phyloP scores from a whole-genome alignment of 2,329 filamentous ascomycete genomes.

The Didymella sp. region DNA sequence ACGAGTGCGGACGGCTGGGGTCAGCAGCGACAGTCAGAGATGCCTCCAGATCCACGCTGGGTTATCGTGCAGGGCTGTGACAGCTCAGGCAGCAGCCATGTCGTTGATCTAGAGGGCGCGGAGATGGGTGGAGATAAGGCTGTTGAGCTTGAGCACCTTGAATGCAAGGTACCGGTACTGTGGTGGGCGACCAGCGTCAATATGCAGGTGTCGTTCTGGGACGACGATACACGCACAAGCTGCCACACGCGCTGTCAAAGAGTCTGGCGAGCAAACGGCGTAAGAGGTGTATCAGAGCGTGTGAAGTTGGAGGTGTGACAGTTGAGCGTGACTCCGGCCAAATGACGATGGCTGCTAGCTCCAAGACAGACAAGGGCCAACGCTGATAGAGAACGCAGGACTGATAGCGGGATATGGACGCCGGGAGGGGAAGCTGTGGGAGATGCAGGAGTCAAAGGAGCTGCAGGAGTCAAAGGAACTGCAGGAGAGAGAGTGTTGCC shows the following conservation, averaged over 20 bases:
- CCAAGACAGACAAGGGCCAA: constrained; percentile 24
- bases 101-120: constrained; percentile 31
- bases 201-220: constrained; percentile 15
- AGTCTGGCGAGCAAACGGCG: constrained; percentile 5
- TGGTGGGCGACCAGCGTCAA: constrained; percentile 18
- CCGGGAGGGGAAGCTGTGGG: constrained; percentile 9
- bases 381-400: constrained; percentile 17
- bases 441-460: constrained; percentile 22
- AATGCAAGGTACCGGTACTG: constrained; percentile 16
- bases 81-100: constrained; percentile 50
- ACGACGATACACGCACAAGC: neutral
- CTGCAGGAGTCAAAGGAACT: constrained; percentile 28
- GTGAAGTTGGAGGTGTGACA: constrained; percentile 19
- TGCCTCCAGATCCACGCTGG: constrained; percentile 34
- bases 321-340: constrained; percentile 44
- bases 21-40: constrained; percentile 32
- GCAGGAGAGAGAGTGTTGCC: constrained; percentile 17
- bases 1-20: constrained; percentile 42
- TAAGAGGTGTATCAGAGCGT: constrained; percentile 12
- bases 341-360: constrained; percentile 31
- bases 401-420: constrained; percentile 22
- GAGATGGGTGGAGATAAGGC: constrained; percentile 42
- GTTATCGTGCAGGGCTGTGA: constrained; percentile 16
- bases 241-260: constrained; percentile 6
- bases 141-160: constrained; percentile 33